Evolutionary conservation across 345 rosid genomes (phyloP).

Genomic region (Ceriops zippeliana): DNA sequence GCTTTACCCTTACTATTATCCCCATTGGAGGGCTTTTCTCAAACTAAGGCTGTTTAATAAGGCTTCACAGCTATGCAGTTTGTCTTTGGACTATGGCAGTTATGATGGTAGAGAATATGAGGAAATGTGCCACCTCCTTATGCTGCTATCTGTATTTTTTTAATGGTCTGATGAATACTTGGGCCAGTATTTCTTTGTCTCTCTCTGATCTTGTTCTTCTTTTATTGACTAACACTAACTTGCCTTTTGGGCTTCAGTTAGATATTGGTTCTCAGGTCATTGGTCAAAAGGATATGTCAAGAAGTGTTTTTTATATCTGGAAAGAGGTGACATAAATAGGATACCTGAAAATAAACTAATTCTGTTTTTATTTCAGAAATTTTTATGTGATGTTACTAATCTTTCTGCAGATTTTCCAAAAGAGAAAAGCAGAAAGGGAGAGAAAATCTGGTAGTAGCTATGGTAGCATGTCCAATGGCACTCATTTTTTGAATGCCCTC

Average conservation of each 20-base stretch:
- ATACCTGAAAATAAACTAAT: conserved; percentile 6
- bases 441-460: conserved; percentile 33
- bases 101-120: conserved; percentile 3
- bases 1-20: not conserved
- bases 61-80: not conserved
- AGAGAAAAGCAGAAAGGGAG: conserved; percentile 53
- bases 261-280: conserved; percentile 85
- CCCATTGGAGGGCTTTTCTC: not conserved
- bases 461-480: conserved; percentile 42
- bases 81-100: not conserved
- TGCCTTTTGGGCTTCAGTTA: conserved; percentile 44
- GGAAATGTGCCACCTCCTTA: not conserved
- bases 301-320: conserved; percentile 86
- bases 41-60: not conserved
- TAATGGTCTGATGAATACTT: not conserved
- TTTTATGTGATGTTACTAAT: conserved; percentile 17
- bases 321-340: conserved; percentile 59
- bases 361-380: conserved; percentile 18
- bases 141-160: not conserved
- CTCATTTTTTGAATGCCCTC: conserved; percentile 59
- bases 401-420: conserved; percentile 68
- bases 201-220: not conserved
- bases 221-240: conserved; percentile 13
- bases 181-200: not conserved
- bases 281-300: conserved; percentile 87